Evolutionary conservation across 2,329 filamentous ascomycete genomes (phyloP), one percentile per base, ranked within the genome.

Genomic region (Elsinoe arachidis): DNA sequence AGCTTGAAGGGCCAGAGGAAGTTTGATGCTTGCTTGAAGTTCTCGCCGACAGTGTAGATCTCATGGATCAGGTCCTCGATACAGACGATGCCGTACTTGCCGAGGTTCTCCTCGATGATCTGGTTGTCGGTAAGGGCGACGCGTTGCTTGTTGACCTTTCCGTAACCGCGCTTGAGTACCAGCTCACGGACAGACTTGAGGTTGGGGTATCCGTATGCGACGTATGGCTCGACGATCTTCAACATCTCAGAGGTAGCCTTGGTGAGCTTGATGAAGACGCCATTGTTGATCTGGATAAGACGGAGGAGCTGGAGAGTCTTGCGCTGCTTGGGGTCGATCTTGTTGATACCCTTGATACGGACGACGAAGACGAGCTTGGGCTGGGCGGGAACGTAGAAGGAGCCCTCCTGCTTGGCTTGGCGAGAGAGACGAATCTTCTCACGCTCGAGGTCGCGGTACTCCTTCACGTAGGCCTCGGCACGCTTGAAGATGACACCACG

Each of bases 261-360:
- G 80, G 91, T 97, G 73, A 96, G 82, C 73, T 85, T 87, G 79
- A 99, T 82, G 81, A 99, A 99, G 78, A 96, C 90, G 78, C 92
- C 93, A 78, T 96, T 97, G 89, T 99, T 99, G 88, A 99, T 99
- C 83, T 99, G 93, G 72, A 99, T 87, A 66, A 99, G 90, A 83
- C 93, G 92, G 76, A 99, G 91, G 62, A 99, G 89, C 81, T 99
- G 93, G 70, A 99, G 86, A 73, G 96, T 97, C 87, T 99, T 99
- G 84, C 93, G 91, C 78, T 95, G 95, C 88, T 99, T 97, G 70
- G 93, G 93, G 75, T 95, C 86, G 72, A 99, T 97, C 88, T 99
- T 99, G 89, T 97, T 97, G 90, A 99, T 97, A 95, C 92, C 93
- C 90, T 99, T 99, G 84, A 99, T 99, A 77, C 93, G 92, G 78